A percentile compares a stretch with the other conserved stretches of the same genome.
Conservation (phyloP, 1,284 basidiomycete genomes). For the Ceratobasidium sp. region DNA sequence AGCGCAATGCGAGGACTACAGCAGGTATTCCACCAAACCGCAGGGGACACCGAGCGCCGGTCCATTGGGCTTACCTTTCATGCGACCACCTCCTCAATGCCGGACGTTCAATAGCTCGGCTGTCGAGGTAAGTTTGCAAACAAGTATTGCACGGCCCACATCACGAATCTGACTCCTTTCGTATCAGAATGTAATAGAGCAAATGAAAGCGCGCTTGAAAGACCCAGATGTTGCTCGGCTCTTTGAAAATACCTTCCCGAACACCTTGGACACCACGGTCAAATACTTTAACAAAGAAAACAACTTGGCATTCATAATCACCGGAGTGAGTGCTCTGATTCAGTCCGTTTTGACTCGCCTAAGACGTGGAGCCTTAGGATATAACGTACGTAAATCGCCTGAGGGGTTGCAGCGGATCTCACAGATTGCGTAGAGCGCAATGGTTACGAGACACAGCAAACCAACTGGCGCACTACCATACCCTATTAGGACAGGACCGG, state of each 20-base stretch:
- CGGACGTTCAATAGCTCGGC: conserved; percentile 76
- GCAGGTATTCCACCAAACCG: conserved; percentile 58
- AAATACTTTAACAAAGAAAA: conserved; percentile 69
- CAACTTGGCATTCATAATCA: conserved; percentile 80
- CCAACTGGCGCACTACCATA: conserved; percentile 74
- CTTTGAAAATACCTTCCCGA: conserved; percentile 82
- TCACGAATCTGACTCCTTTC: conserved; percentile 4
- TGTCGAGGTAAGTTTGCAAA: conserved; percentile 65
- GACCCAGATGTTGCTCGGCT: conserved; percentile 78
- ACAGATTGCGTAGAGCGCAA: conserved; percentile 51
- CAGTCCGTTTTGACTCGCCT: neutral
- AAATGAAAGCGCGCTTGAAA: conserved; percentile 74
- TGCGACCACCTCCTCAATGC: conserved; percentile 73
- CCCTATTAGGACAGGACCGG: conserved; percentile 65
- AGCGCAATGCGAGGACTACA: conserved; percentile 48
- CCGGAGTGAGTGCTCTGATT: conserved; percentile 62
- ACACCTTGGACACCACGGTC: conserved; percentile 80
- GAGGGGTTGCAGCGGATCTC: neutral
- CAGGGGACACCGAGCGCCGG: conserved; percentile 70
- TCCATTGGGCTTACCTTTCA: conserved; percentile 71
- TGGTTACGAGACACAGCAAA: conserved; percentile 81
- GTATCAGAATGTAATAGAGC: conserved; percentile 68
- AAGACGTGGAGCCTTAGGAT: conserved; percentile 59
- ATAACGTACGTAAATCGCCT: conserved; percentile 63
- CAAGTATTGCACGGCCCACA: neutral